Evolutionary conservation across 306 rosid genomes (phyloP).

Genomic region (Luffa aegyptiaca): DNA sequence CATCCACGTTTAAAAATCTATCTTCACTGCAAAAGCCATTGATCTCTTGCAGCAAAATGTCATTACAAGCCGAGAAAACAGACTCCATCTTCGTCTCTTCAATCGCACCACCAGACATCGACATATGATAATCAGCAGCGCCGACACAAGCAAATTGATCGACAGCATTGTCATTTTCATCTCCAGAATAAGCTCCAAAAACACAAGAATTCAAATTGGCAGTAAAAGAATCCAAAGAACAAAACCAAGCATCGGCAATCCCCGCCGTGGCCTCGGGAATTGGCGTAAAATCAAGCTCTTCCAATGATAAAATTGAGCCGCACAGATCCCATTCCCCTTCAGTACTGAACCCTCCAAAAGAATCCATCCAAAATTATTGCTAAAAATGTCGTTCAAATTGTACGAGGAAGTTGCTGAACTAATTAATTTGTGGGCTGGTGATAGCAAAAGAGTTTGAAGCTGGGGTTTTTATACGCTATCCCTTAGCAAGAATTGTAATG

Average conservation of each 20-base stretch:
- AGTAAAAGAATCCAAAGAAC: constrained; percentile 30
- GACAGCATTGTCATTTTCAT: not conserved
- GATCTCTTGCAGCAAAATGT: constrained; percentile 31
- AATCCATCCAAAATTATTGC: not conserved
- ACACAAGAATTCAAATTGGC: constrained; percentile 23
- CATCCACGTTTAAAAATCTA: constrained; percentile 14
- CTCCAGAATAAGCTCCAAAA: constrained; percentile 11
- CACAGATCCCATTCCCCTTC: constrained; percentile 5
- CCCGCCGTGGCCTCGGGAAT: constrained; percentile 1
- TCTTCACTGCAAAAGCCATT: constrained; percentile 23
- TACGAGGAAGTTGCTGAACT: not conserved
- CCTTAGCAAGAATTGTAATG: not conserved
- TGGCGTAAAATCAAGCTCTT: not conserved
- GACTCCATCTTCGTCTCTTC: constrained; percentile 11
- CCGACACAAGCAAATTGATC: constrained; percentile 5
- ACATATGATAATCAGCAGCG: not conserved
- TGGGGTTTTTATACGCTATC: not conserved
- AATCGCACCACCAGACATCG: not conserved
- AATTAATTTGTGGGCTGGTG: not conserved
- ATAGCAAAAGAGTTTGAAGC: not conserved
- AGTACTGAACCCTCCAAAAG: not conserved
- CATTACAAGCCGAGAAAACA: constrained; percentile 19
- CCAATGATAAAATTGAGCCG: constrained; percentile 2
- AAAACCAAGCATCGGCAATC: constrained; percentile 29
- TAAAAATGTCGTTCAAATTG: not conserved